Base-by-base conservation (phyloP, 352 stramenopile genomes). In the Thraustotheca clavata region DNA sequence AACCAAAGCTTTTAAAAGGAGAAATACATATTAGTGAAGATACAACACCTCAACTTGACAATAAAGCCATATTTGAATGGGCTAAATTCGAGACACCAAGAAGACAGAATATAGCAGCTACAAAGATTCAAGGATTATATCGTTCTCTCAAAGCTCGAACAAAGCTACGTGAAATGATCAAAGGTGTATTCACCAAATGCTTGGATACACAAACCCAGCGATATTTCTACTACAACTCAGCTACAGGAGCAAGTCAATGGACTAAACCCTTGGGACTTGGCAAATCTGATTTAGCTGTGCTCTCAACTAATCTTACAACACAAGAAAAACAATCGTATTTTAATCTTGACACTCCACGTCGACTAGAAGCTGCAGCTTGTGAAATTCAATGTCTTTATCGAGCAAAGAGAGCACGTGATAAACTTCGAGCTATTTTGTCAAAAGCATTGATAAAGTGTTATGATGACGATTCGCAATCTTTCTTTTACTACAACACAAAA, bases 401-500 rank as follows among this genome's bases (percentile, higher is more conserved):
- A 34, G 49, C 62, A 11, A 62, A 73, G 38, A 63, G 47, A 32
- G 73, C 75, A 5, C 69, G 69, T 1, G 24, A 60, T 2, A 18
- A 66, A 12, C 71, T 80, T 43, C 40, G 41, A 7, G 32, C 67
- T 39, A 62, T 77, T 29, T 52, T 80, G n/a, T 35, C 54, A 0
- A 62, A 67, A 46, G 69, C 67, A 0, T 77, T 74, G 39, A 60
- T 76, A 8, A 68, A 72, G 4, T 67, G 76, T 5, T 62, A 73
- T 33, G 62, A 79, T 32, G 54, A 70, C 20, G 67, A 61, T 5
- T 72, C 55, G 48, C 73, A 76, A 43, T 60, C 67, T 11, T 79
- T 75, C 39, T 80, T 77, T 39, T 83, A 79, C 72, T 83, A 76
- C 70, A 80, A 80, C 67, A 31, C 52, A 24, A 62, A 67, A 16